phyloP scores from a whole-genome alignment of 2,329 filamentous ascomycete species.

The Epichloe festucae region DNA sequence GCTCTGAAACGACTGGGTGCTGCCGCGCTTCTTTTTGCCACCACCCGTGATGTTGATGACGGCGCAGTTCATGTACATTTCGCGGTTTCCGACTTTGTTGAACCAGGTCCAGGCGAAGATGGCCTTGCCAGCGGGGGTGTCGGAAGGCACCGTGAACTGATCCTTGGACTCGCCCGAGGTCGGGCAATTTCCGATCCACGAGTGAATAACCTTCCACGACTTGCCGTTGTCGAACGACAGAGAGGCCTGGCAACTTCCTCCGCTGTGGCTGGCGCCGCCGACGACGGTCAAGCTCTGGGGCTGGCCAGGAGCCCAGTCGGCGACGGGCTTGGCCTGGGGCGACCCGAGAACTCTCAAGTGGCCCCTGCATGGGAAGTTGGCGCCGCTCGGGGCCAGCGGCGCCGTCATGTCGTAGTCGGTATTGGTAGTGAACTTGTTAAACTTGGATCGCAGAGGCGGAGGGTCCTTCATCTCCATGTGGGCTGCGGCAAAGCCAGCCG shows the following conservation, averaged over 20 bases:
- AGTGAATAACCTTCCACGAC: constrained; percentile 55
- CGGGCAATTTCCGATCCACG: constrained; percentile 44
- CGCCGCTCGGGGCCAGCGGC: constrained; percentile 46
- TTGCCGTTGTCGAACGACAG: constrained; percentile 60
- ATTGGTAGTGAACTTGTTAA: constrained; percentile 33
- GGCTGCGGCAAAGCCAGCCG: constrained; percentile 31
- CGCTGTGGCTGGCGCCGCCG: constrained; percentile 50
- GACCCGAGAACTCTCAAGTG: constrained; percentile 36
- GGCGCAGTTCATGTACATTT: constrained; percentile 84
- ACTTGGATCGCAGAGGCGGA: constrained; percentile 38
- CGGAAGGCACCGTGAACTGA: constrained; percentile 52
- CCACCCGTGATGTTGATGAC: constrained; percentile 45
- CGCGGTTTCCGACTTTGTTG: constrained; percentile 63
- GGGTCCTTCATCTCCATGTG: constrained; percentile 46
- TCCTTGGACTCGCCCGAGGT: constrained; percentile 35
- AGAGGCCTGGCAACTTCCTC: constrained; percentile 65
- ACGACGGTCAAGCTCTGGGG: constrained; percentile 50
- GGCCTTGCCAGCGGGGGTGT: constrained; percentile 47
- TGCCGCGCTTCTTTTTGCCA: constrained; percentile 10
- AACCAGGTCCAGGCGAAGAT: constrained; percentile 69
- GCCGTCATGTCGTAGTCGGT: constrained; percentile 62
- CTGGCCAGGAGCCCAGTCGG: constrained; percentile 48
- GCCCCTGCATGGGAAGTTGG: constrained; percentile 68
- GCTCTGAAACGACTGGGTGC: constrained; percentile 31
- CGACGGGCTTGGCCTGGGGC: constrained; percentile 37